Base-by-base conservation (phyloP, 768 basidiomycete genomes). In the Trametes elegans region DNA sequence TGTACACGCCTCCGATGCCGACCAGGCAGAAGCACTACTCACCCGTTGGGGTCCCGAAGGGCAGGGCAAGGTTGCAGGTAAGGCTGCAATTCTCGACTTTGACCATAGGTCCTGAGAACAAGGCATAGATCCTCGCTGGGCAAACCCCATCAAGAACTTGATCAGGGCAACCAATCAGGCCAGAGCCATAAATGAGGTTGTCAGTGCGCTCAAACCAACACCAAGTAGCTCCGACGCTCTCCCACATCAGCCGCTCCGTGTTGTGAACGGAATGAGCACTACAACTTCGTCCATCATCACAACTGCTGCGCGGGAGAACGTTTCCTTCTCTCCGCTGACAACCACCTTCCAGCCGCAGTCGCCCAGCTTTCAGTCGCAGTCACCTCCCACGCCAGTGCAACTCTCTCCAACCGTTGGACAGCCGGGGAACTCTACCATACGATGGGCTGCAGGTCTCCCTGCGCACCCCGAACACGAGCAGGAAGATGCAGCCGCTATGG, bases 11-110 rank as follows among this genome's bases (percentile, higher is more conserved):
- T 93, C 90, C 53, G 90, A 93, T 72, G 90, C 87, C 11, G 89
- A 90, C 72, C 90, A 95, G 68, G 82, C 90, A 29, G 89, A 90
- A 69, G 92, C 88, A 23, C 78, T 95, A 56, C 84, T 95, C 44
- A 85, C 82, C 61, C 82, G 91, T 52, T 94, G 93, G 92, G 87
- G 88, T 32, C 87, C 88, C 40, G 93, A 95, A 71, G 86, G 91
- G 35, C 72, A 91, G 69, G 91, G 91, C 55, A 94, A 95, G 71
- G 74, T 94, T 46, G 90, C 88, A 74, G 87, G 92, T 92, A 65
- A 73, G 60, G 38, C 24, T 28, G 3, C 31, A 18, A 16, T 21
- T 39, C 19, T n/a, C 31, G 61, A 59, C 65, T 54, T 43, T 24
- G 14, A 38, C 27, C 53, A 59, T 60, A 27, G 5, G 27, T 16